Evolutionary conservation across 306 rosid species (phyloP).

Genomic region (Erythrophleum fordii): DNA sequence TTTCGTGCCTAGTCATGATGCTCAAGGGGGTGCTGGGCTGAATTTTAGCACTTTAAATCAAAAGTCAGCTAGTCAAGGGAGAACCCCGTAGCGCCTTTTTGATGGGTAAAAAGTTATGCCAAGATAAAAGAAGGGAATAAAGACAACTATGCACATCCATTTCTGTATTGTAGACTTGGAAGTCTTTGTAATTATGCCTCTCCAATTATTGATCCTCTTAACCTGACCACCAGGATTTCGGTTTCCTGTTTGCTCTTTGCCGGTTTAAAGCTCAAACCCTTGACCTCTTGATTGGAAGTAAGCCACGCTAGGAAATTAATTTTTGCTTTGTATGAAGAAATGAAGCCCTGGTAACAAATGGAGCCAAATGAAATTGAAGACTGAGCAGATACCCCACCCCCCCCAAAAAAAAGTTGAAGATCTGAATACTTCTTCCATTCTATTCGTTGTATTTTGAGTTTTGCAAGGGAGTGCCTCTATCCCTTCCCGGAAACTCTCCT

Average conservation of each 20-base stretch:
- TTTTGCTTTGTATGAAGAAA: not conserved
- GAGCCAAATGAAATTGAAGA: not conserved
- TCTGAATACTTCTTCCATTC: no score
- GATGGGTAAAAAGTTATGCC: not conserved
- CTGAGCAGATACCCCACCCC: no score
- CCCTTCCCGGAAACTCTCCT: no score
- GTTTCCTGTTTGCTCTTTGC: not conserved
- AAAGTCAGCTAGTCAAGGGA: not conserved
- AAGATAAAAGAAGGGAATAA: constrained; percentile 2
- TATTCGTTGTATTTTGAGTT: no score
- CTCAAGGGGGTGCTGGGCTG: not conserved
- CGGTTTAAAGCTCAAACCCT: not conserved
- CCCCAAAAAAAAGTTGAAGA: no score
- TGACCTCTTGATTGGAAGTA: not conserved
- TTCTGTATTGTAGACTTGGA: not conserved
- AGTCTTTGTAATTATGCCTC: not conserved
- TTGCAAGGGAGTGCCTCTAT: not conserved
- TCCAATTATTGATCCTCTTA: not conserved
- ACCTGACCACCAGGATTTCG: not conserved
- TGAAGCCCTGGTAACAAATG: not conserved
- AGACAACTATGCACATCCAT: not conserved
- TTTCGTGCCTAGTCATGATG: constrained; percentile 13
- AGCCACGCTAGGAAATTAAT: not conserved
- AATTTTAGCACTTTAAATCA: not conserved
- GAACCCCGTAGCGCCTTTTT: not conserved